Conservation (phyloP, 1,139 yeast genomes). For the Kodamaea suecica region DNA sequence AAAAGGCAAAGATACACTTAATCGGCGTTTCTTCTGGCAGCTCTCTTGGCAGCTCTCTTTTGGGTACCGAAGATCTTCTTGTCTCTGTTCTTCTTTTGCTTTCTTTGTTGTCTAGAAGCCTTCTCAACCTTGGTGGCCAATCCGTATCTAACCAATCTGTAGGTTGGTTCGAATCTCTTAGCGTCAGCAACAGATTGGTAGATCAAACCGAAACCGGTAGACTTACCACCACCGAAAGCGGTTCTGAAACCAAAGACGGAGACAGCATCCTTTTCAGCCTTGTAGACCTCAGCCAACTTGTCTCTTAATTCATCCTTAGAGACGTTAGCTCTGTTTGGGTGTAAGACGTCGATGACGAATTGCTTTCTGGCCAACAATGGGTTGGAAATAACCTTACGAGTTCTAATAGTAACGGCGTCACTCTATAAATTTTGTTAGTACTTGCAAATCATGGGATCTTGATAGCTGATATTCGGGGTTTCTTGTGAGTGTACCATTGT, state of each 20-base stretch:
- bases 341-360: slow-evolving; percentile 98
- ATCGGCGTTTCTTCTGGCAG: slow-evolving; percentile 68
- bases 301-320: slow-evolving; percentile 99
- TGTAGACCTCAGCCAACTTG: slow-evolving; percentile 93
- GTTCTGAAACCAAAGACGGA: slow-evolving; percentile 99
- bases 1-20: slow-evolving; percentile 21
- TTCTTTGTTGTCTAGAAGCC: slow-evolving; percentile 99
- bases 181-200: slow-evolving; percentile 98
- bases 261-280: slow-evolving; percentile 97
- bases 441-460: not conserved
- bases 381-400: slow-evolving; percentile 99
- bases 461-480: not conserved
- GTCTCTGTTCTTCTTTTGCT: slow-evolving; percentile 99
- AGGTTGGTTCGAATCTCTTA: slow-evolving; percentile 97
- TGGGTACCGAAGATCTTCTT: slow-evolving; percentile 99
- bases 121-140: slow-evolving; percentile 94
- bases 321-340: slow-evolving; percentile 99
- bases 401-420: slow-evolving; percentile 99
- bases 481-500: no score
- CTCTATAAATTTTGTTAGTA: slow-evolving; percentile 54
- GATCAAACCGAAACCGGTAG: slow-evolving; percentile 98
- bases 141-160: slow-evolving; percentile 99
- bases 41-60: slow-evolving; percentile 88
- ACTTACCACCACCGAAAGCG: slow-evolving; percentile 99
- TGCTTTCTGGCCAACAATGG: slow-evolving; percentile 99